Evolutionary conservation across 139 green algal genomes (phyloP).

Genomic region (Mesotaenium endlicherianum): DNA sequence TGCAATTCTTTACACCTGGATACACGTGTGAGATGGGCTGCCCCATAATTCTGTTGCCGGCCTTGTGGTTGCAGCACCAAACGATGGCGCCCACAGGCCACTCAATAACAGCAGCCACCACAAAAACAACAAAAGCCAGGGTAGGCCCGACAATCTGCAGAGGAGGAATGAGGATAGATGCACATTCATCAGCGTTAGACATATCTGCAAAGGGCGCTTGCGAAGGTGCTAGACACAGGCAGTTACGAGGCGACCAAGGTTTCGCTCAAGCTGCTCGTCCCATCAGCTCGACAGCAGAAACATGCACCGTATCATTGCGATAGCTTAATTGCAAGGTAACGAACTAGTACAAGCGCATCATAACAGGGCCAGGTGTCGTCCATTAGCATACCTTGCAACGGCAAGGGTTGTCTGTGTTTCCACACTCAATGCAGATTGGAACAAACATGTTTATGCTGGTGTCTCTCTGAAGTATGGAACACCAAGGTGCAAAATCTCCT

Average conservation of each 20-base stretch:
- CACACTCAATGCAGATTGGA: conserved; percentile 34
- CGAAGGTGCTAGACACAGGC: not conserved
- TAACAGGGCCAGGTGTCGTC: not conserved
- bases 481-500: too few relatives aligned
- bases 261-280: too few relatives aligned
- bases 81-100: conserved; percentile 28
- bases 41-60: conserved; percentile 16
- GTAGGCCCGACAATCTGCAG: conserved; percentile 35
- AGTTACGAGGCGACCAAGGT: not conserved
- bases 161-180: not conserved
- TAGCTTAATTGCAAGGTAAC: too few relatives aligned
- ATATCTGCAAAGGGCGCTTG: not conserved
- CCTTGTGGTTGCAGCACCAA: conserved; percentile 14
- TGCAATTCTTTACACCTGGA: conserved; percentile 4
- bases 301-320: too few relatives aligned
- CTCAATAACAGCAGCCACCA: conserved; percentile 27
- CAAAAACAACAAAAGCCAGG: conserved; percentile 12
- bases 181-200: not conserved
- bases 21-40: conserved; percentile 3
- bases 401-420: conserved; percentile 24
- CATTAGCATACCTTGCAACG: conserved; percentile 20
- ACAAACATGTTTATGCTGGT: too few relatives aligned
- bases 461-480: too few relatives aligned
- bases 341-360: not conserved
- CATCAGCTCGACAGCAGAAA: too few relatives aligned